These are phyloP conservation scores for Actinomucor elegans DNA, from an alignment of 371 early-diverging fungal genomes.

Conservation along the genomic window DNA sequence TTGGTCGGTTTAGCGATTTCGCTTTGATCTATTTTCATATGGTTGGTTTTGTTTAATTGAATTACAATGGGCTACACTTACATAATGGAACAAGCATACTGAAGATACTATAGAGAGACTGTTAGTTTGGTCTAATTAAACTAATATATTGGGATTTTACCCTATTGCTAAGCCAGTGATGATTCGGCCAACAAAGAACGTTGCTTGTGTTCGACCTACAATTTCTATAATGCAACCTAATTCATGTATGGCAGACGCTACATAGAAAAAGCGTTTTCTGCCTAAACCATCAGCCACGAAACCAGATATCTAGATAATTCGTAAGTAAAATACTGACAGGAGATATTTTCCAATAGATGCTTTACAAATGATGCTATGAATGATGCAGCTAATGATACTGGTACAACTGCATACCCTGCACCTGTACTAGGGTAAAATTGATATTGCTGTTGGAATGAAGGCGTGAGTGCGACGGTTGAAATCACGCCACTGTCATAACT, in stretches of 20 bases:
- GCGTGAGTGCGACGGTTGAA: slow-evolving; percentile 44
- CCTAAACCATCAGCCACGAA: slow-evolving; percentile 40
- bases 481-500: slow-evolving; percentile 53
- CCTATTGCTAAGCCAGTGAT: slow-evolving; percentile 66
- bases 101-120: slow-evolving; percentile 17
- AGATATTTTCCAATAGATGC: not conserved
- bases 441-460: slow-evolving; percentile 33
- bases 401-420: slow-evolving; percentile 20
- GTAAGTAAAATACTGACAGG: slow-evolving; percentile 30
- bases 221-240: slow-evolving; percentile 73
- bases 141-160: slow-evolving; percentile 19
- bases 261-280: slow-evolving; percentile 32
- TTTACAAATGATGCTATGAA: slow-evolving; percentile 36
- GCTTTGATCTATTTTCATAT: slow-evolving; percentile 68
- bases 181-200: slow-evolving; percentile 74
- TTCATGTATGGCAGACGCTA: slow-evolving; percentile 67
- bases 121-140: not conserved
- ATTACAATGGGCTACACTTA: slow-evolving; percentile 11
- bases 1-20: slow-evolving; percentile 82
- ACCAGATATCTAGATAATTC: slow-evolving; percentile 43
- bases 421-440: slow-evolving; percentile 8
- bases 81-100: slow-evolving; percentile 45
- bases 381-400: slow-evolving; percentile 34
- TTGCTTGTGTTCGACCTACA: slow-evolving; percentile 40
- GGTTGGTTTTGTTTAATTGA: no score